Evolutionary conservation across 2,329 filamentous ascomycete genomes (phyloP).

Genomic region (Cytospora piceicola): DNA sequence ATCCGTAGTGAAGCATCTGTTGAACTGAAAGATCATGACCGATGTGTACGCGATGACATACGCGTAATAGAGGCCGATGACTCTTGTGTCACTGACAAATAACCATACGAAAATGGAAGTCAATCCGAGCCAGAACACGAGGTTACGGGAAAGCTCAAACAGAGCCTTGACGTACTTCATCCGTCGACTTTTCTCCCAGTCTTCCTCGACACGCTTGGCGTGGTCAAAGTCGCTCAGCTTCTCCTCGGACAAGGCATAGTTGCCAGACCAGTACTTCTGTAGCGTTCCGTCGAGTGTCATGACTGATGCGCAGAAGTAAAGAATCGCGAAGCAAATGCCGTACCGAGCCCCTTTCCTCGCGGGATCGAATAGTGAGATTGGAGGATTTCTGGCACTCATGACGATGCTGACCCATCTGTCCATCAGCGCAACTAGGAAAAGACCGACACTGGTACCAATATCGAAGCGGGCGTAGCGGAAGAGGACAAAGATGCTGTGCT

Average conservation of each 20-base stretch:
- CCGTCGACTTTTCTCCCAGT: slow-evolving; percentile 34
- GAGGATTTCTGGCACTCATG: slow-evolving; percentile 39
- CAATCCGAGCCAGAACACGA: slow-evolving; percentile 41
- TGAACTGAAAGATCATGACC: slow-evolving; percentile 46
- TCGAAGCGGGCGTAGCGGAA: slow-evolving; percentile 44
- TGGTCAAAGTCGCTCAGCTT: slow-evolving; percentile 39
- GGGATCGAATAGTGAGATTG: slow-evolving; percentile 40
- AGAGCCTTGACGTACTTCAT: slow-evolving; percentile 36
- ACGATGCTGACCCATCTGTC: slow-evolving; percentile 45
- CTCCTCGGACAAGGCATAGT: slow-evolving; percentile 41
- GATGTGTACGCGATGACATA: slow-evolving; percentile 43
- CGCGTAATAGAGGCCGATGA: slow-evolving; percentile 41
- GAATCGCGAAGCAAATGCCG: slow-evolving; percentile 44
- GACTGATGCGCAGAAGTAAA: slow-evolving; percentile 46
- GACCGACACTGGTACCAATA: slow-evolving; percentile 43
- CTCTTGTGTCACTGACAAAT: slow-evolving; percentile 39
- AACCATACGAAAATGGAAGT: slow-evolving; percentile 42
- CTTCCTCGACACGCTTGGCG: slow-evolving; percentile 33
- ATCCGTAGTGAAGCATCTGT: slow-evolving; percentile 45
- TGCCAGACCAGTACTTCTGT: slow-evolving; percentile 43
- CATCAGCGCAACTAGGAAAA: slow-evolving; percentile 45
- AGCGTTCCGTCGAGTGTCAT: slow-evolving; percentile 44
- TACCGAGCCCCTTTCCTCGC: slow-evolving; percentile 38
- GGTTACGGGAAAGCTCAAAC: slow-evolving; percentile 38
- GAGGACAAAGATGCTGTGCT: slow-evolving; percentile 44